Conservation (phyloP, 73 alveolate genomes). For the Paramecium pentaurelia region DNA sequence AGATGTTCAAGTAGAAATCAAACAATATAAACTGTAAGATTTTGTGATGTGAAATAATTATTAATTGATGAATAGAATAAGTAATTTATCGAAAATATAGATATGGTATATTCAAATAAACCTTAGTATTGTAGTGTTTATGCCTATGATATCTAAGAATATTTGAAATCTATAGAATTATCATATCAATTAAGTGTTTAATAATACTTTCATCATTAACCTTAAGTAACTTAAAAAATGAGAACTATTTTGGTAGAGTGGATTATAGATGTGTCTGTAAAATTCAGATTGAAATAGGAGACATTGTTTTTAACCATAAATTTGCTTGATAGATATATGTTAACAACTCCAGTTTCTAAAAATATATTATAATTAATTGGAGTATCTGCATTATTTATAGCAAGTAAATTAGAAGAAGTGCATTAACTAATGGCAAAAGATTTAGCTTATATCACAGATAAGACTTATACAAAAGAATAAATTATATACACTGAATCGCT, state of each 20-base stretch:
- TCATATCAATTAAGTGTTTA: background rate
- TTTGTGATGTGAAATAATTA: slow-evolving; percentile 23
- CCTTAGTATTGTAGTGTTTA: slow-evolving; percentile 51
- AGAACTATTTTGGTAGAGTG: slow-evolving; percentile 76
- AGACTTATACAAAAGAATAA: slow-evolving; percentile 89
- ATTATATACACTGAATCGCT: slow-evolving; percentile 86
- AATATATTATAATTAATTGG: slow-evolving; percentile 51
- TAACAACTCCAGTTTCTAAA: slow-evolving; percentile 28
- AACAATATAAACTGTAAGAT: background rate
- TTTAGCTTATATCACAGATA: slow-evolving; percentile 92
- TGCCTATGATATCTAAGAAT: slow-evolving; percentile 57
- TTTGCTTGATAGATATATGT: slow-evolving; percentile 75
- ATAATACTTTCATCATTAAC: slow-evolving; percentile 52
- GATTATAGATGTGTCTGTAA: slow-evolving; percentile 75
- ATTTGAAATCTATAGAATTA: slow-evolving; percentile 43
- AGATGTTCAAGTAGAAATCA: background rate
- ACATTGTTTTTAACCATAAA: slow-evolving; percentile 72
- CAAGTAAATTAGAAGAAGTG: slow-evolving; percentile 65
- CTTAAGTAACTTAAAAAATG: slow-evolving; percentile 75
- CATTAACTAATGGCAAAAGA: slow-evolving; percentile 79
- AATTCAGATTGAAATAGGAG: slow-evolving; percentile 74
- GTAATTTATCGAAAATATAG: slow-evolving; percentile 10
- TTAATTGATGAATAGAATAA: background rate
- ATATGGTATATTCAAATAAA: background rate
- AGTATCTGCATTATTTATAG: slow-evolving; percentile 52